Conservation (phyloP, 2,329 filamentous ascomycete species). For the Monilinia aucupariae region DNA sequence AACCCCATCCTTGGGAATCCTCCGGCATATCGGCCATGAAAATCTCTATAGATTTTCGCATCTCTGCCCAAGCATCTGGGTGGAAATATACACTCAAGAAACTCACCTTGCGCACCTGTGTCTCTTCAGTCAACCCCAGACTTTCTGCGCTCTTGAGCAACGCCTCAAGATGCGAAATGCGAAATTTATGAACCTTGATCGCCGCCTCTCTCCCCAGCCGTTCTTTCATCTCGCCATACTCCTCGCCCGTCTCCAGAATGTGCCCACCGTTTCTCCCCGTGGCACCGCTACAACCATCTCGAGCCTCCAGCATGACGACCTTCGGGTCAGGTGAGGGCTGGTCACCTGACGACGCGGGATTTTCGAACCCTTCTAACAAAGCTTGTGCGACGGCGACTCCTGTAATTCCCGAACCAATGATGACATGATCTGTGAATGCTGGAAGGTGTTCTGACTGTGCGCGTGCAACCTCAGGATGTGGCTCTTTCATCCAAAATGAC, state of each 20-base stretch:
- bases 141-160: neutral
- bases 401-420: conserved; percentile 24
- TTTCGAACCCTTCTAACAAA: conserved; percentile 24
- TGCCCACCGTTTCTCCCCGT: conserved; percentile 58
- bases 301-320: conserved; percentile 67
- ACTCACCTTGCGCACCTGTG: conserved; percentile 1
- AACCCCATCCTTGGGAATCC: neutral
- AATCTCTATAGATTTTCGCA: neutral
- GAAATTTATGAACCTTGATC: neutral
- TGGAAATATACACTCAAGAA: conserved; percentile 12
- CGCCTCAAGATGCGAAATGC: conserved; percentile 2
- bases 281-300: conserved; percentile 72
- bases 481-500: conserved; percentile 12
- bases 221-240: conserved; percentile 1
- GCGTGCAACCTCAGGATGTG: neutral
- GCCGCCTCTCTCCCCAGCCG: conserved; percentile 1
- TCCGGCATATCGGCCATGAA: conserved; percentile 9
- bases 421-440: conserved; percentile 18
- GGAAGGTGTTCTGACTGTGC: conserved; percentile 1
- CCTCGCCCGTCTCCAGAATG: conserved; percentile 8
- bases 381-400: conserved; percentile 22
- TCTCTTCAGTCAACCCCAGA: neutral
- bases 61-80: neutral
- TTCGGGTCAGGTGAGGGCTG: conserved; percentile 43
- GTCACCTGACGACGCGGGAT: conserved; percentile 15